Percentiles rank a stretch among this genome's conserved stretches.
Evolutionary conservation across 345 rosid genomes (phyloP).

Genomic region (Geranium rotundifolium): DNA sequence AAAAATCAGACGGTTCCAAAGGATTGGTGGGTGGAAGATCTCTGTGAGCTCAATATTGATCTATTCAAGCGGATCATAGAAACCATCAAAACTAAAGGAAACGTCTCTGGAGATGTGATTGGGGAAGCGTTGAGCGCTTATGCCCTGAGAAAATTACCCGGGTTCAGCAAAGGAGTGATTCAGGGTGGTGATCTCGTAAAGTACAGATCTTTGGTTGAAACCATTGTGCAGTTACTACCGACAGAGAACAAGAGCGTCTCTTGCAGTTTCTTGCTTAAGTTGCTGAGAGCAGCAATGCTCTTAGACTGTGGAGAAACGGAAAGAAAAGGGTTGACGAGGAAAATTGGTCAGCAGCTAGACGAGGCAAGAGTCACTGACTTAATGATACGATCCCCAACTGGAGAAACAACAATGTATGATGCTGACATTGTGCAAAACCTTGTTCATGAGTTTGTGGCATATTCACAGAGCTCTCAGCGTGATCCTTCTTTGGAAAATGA

Average conservation of each 20-base stretch:
- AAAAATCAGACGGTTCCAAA: conserved; percentile 28
- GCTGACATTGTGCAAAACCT: conserved; percentile 18
- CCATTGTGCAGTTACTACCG: conserved; percentile 18
- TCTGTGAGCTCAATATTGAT: conserved; percentile 36
- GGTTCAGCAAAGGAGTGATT: conserved; percentile 14
- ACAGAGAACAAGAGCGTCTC: conserved; percentile 18
- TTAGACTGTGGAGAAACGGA: conserved; percentile 17
- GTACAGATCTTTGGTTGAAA: conserved; percentile 16
- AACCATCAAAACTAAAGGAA: conserved; percentile 24
- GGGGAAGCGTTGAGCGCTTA: conserved; percentile 43
- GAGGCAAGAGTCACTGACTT: conserved; percentile 21
- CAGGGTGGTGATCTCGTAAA: conserved; percentile 16
- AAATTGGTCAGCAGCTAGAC: conserved; percentile 15
- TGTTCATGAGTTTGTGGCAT: conserved; percentile 14
- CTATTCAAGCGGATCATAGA: conserved; percentile 31
- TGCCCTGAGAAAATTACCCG: conserved; percentile 22
- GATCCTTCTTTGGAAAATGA: no score
- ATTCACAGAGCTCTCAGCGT: background rate
- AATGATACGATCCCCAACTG: conserved; percentile 18
- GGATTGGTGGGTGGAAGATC: conserved; percentile 55
- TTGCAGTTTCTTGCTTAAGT: conserved; percentile 22
- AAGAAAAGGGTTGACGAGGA: conserved; percentile 18
- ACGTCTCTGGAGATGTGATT: conserved; percentile 15
- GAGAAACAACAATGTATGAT: conserved; percentile 12
- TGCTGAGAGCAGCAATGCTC: conserved; percentile 16